Percentiles rank a stretch among this genome's conserved stretches.
Evolutionary conservation across 2,329 filamentous ascomycete genomes (phyloP).

Genomic region (Fusarium luffae): DNA sequence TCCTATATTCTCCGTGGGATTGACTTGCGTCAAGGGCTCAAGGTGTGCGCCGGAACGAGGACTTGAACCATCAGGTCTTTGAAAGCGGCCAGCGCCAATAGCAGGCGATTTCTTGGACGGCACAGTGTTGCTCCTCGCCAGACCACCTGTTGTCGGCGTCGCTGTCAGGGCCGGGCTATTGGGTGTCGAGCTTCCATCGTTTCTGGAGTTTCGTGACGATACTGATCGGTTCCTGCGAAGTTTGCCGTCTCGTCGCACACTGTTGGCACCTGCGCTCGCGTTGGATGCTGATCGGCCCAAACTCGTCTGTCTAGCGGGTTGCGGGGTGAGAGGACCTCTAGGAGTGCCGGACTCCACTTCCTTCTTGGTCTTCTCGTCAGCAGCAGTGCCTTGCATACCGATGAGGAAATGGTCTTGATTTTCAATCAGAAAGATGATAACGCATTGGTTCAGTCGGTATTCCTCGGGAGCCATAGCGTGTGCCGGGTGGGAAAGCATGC

Average conservation of each 20-base stretch:
- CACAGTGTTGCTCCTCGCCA: slow-evolving; percentile 84
- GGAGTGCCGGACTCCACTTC: slow-evolving; percentile 76
- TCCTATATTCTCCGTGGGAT: slow-evolving; percentile 39
- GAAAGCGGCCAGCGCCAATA: slow-evolving; percentile 74
- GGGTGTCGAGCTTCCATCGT: slow-evolving; percentile 78
- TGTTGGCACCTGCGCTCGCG: slow-evolving; percentile 88
- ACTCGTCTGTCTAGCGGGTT: slow-evolving; percentile 64
- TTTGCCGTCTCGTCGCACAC: slow-evolving; percentile 81
- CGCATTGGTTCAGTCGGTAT: slow-evolving; percentile 94
- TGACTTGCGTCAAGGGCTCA: slow-evolving; percentile 54
- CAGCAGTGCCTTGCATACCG: slow-evolving; percentile 98
- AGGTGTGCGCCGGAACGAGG: slow-evolving; percentile 50
- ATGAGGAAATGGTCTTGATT: slow-evolving; percentile 99
- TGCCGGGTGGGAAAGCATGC: slow-evolving; percentile 90
- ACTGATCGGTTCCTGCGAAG: slow-evolving; percentile 90
- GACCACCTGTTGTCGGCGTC: slow-evolving; percentile 66
- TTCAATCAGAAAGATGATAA: slow-evolving; percentile 97
- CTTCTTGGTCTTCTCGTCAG: slow-evolving; percentile 80
- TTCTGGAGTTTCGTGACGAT: slow-evolving; percentile 85
- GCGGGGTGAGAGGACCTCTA: slow-evolving; percentile 57
- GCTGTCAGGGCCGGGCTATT: slow-evolving; percentile 67
- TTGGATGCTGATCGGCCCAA: slow-evolving; percentile 78
- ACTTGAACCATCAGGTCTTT: slow-evolving; percentile 51
- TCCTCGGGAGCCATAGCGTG: slow-evolving; percentile 97
- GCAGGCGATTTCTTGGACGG: slow-evolving; percentile 89